Base-by-base conservation (phyloP, 306 rosid species). In the Dryas octopetala region DNA sequence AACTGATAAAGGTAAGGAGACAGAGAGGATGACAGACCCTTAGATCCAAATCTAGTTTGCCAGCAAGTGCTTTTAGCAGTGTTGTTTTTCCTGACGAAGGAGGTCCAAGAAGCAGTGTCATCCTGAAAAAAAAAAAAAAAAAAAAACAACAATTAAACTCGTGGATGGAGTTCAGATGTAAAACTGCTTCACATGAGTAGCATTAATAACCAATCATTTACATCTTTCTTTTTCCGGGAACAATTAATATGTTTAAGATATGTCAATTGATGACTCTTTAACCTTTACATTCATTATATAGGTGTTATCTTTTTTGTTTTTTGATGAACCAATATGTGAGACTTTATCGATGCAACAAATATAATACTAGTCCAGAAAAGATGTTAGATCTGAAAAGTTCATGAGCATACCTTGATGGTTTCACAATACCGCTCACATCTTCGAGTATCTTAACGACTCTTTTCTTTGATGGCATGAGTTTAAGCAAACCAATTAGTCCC, bases 391-490 rank as follows among this genome's bases (percentile, higher is more conserved):
- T 62, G 68, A 23, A 62, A 62, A 62, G 13, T 6, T 15, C 4
- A 12, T 65, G 50, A 71, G 41, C 71, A 50, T 62, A 91, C 97
- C 97, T 88, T 44, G 97, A 89, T 16, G 97, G 93, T 64, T 80
- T 85, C 40, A 92, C 74, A 0, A 89, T 72, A 63, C 96, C 97
- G 69, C 86, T 86, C 52, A 89, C 88, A 76, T 85, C 79, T 76
- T 85, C 64, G 6, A 92, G 93, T 65, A 92, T 92, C 66, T 84
- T 83, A 61, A 92, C 79, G 13, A 74, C 75, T 40, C 86, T 80
- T 83, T 86, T 84, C 84, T 82, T 90, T 16, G 93, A 86, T 1
- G 97, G 91, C 50, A 82, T 45, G 71, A 92, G 90, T 14, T 74
- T 84, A 68, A 90, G 62, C 79, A 79, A 16, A 45, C 86, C 96